Percentiles rank a stretch among this genome's conserved stretches.
phyloP scores from a whole-genome alignment of 2,329 filamentous ascomycete species.

The Penicillium crustosum region DNA sequence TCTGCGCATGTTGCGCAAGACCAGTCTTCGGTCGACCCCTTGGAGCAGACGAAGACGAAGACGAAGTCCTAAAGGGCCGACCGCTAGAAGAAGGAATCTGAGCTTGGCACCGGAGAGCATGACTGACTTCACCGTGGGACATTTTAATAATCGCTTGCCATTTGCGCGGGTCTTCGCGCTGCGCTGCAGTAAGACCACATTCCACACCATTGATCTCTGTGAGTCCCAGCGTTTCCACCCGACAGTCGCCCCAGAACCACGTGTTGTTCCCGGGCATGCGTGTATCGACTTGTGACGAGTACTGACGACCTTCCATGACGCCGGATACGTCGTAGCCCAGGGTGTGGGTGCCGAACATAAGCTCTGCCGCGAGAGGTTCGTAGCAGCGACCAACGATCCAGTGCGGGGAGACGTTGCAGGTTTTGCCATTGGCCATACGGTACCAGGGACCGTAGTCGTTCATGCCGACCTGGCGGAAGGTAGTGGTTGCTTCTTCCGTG shows the following conservation, averaged over 20 bases:
- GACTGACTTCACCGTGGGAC: constrained; percentile 37
- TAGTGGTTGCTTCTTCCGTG: constrained; percentile 34
- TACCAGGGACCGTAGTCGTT: constrained; percentile 55
- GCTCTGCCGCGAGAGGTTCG: constrained; percentile 51
- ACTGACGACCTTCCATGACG: constrained; percentile 49
- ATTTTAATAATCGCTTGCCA: constrained; percentile 50
- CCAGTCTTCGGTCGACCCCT: neutral
- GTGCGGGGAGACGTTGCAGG: constrained; percentile 51
- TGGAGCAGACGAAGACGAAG: neutral
- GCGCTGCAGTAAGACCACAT: constrained; percentile 48
- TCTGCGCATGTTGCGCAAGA: constrained; percentile 38
- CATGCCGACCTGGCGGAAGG: constrained; percentile 44
- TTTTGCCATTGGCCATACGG: constrained; percentile 44
- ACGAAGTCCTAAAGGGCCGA: neutral
- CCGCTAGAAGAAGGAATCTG: constrained; percentile 26
- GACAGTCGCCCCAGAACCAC: constrained; percentile 60
- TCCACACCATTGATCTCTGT: constrained; percentile 56
- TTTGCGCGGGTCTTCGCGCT: constrained; percentile 45
- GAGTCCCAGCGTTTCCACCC: constrained; percentile 57
- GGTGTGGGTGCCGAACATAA: constrained; percentile 44
- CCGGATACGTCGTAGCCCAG: constrained; percentile 50
- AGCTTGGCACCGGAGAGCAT: constrained; percentile 28
- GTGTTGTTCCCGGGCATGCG: constrained; percentile 49
- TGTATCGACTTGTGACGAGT: constrained; percentile 47
- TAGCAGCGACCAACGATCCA: constrained; percentile 56